Conservation (phyloP, 2,329 filamentous ascomycete genomes). For the Diaporthe batatas region DNA sequence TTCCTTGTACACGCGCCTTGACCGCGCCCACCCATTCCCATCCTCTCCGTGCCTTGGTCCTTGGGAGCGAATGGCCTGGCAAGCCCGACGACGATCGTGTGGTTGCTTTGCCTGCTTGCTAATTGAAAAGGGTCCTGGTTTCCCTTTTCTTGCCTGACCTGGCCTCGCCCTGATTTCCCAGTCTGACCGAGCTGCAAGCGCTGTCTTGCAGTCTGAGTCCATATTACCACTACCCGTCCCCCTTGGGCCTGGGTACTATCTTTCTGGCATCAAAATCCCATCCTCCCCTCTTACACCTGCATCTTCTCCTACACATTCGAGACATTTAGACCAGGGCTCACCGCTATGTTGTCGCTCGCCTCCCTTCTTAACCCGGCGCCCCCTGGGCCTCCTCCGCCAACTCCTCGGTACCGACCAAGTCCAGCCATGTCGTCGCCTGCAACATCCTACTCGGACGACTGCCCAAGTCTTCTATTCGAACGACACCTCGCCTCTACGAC, state of each 20-base stretch:
- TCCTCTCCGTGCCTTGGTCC: slow-evolving; percentile 4
- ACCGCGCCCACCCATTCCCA: slow-evolving; percentile 37
- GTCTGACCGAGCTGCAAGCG: slow-evolving; percentile 48
- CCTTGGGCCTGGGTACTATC: slow-evolving; percentile 30
- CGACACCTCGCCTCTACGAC: slow-evolving; percentile 47
- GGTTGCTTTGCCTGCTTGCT: slow-evolving; percentile 55
- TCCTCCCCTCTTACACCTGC: slow-evolving; percentile 50
- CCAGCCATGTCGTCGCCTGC: slow-evolving; percentile 54
- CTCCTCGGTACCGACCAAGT: slow-evolving; percentile 58
- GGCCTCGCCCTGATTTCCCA: slow-evolving; percentile 42
- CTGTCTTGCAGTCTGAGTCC: slow-evolving; percentile 51
- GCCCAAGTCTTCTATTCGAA: slow-evolving; percentile 45
- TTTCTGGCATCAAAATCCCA: slow-evolving; percentile 45
- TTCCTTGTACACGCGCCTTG: slow-evolving; percentile 54
- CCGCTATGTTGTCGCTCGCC: slow-evolving; percentile 73
- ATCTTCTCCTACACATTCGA: slow-evolving; percentile 61
- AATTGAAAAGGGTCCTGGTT: slow-evolving; percentile 53
- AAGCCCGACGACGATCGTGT: slow-evolving; percentile 51
- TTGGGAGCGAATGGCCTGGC: slow-evolving; percentile 32
- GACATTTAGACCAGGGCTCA: slow-evolving; percentile 52
- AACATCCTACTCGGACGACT: slow-evolving; percentile 52
- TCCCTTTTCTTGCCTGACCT: slow-evolving; percentile 42
- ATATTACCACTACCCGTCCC: slow-evolving; percentile 42
- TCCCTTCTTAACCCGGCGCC: slow-evolving; percentile 76
- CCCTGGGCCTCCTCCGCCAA: slow-evolving; percentile 54